Base-by-base conservation (phyloP, 495 filamentous ascomycete species). In the Aspergillus panamensis region DNA sequence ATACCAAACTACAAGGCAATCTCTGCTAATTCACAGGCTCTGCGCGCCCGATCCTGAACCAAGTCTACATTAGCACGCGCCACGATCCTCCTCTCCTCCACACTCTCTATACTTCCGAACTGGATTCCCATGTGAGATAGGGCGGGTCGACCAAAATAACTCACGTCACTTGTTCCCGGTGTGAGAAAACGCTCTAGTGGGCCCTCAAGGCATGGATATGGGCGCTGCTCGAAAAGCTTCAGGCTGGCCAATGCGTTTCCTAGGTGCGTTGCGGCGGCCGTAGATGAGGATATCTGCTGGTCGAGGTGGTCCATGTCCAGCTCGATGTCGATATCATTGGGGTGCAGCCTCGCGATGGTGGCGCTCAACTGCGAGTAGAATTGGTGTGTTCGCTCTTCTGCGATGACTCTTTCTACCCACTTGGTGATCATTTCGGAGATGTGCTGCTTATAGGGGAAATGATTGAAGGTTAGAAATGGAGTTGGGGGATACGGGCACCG, bases 121-220 rank as follows among this genome's bases (percentile, higher is more conserved):
- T 42, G 48, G 16, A 58, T 44, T 1, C 54, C 61, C 54, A 56
- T 50, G 1, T 55, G 40, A 21, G 52, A 51, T 17, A 69, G 19
- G n/a, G 64, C 55, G 0, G 58, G 49, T 29, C 59, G 53, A 16
- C 42, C 51, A 32, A 63, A 59, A 40, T 62, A 62, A 30, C 48
- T 51, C 8, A 56, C 64, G 12, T 65, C 62, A 32, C 59, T 62
- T 14, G 53, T 56, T 44, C 61, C 67, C 14, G 61, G 62, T 3
- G 64, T 67, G 3, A 70, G 57, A 37, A 63, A 67, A 5, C 67
- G 60, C 35, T 70, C 65, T 5, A 70, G 53, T 6, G 67, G 67
- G 3, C 51, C 58, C 16, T 57, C 64, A 2, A 57, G 53, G 32
- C 29, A 60, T 10, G 49, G 43, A n/a, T 21, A 53, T 8, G 29